Evolutionary conservation across 2,329 filamentous ascomycete genomes (phyloP).

Genomic region (Blastomyces parvus): DNA sequence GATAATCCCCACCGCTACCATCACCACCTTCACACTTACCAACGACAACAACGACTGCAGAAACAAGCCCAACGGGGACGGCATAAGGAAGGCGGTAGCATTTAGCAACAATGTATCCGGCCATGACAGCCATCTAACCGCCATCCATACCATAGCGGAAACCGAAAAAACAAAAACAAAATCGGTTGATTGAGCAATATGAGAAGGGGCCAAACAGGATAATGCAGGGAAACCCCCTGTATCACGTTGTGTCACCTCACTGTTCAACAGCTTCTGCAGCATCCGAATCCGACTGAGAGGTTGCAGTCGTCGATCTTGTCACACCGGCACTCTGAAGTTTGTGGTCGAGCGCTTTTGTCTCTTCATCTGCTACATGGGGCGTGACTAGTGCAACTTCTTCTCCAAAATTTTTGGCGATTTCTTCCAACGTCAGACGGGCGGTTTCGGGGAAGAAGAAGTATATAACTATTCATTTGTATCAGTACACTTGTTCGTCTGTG

Average conservation of each 20-base stretch:
- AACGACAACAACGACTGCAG: not conserved
- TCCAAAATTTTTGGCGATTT: conserved; percentile 40
- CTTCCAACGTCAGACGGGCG: conserved; percentile 37
- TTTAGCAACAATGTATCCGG: not conserved
- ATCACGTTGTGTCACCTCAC: not conserved
- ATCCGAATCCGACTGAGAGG: not conserved
- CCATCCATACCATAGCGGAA: not conserved
- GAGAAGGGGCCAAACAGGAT: not conserved
- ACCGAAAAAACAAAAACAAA: not conserved
- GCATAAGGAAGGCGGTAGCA: not conserved
- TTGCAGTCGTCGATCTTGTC: conserved; percentile 2
- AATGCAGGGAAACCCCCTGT: not conserved
- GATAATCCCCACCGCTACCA: not conserved
- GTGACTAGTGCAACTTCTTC: conserved; percentile 43
- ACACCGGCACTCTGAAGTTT: conserved; percentile 6
- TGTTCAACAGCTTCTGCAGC: not conserved
- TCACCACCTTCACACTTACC: not conserved
- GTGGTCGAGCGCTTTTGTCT: conserved; percentile 22
- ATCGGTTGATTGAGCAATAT: not conserved
- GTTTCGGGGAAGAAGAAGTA: conserved; percentile 41
- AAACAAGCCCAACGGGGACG: not conserved
- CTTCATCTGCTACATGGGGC: conserved; percentile 36
- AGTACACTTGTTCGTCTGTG: not conserved
- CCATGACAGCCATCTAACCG: not conserved
- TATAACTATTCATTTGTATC: conserved; percentile 22